Evolutionary conservation across 148 eudicot genomes (phyloP).

Genomic region (Cornus kousa): DNA sequence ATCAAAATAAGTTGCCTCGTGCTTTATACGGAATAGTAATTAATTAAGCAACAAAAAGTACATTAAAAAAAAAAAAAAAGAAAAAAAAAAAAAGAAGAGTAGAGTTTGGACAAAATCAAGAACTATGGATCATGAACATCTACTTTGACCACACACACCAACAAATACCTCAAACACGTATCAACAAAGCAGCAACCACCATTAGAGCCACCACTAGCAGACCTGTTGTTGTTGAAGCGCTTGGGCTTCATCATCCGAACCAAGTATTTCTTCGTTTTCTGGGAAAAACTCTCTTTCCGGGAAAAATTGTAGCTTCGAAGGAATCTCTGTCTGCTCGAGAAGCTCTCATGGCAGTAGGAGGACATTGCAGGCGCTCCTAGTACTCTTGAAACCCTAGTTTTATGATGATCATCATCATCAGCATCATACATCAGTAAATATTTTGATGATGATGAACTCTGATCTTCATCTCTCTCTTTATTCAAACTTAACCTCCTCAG

Average conservation of each 20-base stretch:
- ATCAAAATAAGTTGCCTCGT: too few relatives aligned
- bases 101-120: too few relatives aligned
- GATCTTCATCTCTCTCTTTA: not conserved
- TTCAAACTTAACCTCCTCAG: slow-evolving; percentile 9
- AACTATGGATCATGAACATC: slow-evolving; percentile 4
- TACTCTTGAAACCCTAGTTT: not conserved
- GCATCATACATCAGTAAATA: not conserved
- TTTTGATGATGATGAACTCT: not conserved
- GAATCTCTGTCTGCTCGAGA: slow-evolving; percentile 20
- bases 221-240: not conserved
- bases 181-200: not conserved
- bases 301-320: slow-evolving; percentile 25
- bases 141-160: slow-evolving; percentile 14
- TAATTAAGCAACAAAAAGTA: too few relatives aligned
- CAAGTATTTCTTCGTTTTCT: slow-evolving; percentile 16
- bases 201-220: not conserved
- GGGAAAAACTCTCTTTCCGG: not conserved
- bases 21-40: too few relatives aligned
- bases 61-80: too few relatives aligned
- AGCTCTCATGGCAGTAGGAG: slow-evolving; percentile 14
- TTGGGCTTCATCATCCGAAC: not conserved
- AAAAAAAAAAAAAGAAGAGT: too few relatives aligned
- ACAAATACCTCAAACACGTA: slow-evolving; percentile 6
- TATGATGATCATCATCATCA: too few relatives aligned
- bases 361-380: too few relatives aligned